Conservation (phyloP, 2,329 filamentous ascomycete species). For the Scedosporium dehoogii region DNA sequence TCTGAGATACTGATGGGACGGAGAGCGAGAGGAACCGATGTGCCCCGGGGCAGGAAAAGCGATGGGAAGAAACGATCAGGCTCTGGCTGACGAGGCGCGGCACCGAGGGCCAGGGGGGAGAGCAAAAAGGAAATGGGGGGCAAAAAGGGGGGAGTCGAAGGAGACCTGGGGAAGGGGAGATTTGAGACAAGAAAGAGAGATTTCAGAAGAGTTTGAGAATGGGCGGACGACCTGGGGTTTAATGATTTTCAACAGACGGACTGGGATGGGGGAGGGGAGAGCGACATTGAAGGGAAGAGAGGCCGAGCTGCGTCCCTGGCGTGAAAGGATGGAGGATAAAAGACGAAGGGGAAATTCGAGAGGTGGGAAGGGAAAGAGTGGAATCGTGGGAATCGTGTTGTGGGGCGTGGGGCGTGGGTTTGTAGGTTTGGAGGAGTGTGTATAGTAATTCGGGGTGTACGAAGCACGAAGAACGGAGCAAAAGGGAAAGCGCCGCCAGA, state of each 20-base stretch:
- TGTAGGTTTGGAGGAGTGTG: background rate
- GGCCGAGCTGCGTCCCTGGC: conserved; percentile 8
- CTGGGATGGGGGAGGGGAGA: conserved; percentile 16
- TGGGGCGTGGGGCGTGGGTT: background rate
- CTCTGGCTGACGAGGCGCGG: conserved; percentile 10
- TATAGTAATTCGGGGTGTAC: background rate
- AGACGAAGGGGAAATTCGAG: conserved; percentile 9
- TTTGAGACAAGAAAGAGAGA: conserved; percentile 16
- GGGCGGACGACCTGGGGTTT: conserved; percentile 27
- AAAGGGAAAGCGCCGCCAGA: too few relatives aligned
- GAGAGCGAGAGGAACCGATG: conserved; percentile 12
- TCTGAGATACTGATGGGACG: conserved; percentile 15
- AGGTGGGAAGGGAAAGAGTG: conserved; percentile 4
- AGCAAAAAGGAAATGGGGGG: conserved; percentile 15
- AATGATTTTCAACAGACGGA: conserved; percentile 24
- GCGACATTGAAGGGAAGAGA: conserved; percentile 17
- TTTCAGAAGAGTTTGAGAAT: conserved; percentile 26
- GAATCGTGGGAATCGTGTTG: background rate
- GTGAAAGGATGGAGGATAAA: conserved; percentile 15
- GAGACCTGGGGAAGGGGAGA: conserved; percentile 6
- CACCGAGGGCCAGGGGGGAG: conserved; percentile 19
- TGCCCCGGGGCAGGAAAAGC: conserved; percentile 16
- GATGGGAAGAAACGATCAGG: conserved; percentile 7
- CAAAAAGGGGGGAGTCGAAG: conserved; percentile 19
- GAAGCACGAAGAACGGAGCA: too few relatives aligned